Conservation (phyloP, 768 basidiomycete genomes). For the Hygrophorus pudorinus region DNA sequence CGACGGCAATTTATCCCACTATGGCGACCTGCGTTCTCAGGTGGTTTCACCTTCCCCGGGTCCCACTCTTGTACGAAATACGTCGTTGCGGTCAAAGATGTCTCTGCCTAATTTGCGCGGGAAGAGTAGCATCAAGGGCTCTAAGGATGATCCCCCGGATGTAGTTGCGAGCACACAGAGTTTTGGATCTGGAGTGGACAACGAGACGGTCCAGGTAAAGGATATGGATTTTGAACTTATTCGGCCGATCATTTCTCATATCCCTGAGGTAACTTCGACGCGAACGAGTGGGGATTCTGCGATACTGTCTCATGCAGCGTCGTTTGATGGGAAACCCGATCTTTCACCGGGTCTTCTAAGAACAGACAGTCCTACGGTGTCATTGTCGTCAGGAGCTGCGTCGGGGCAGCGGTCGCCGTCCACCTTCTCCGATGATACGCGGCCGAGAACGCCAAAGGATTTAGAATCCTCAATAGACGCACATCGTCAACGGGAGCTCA, state of each 20-base stretch:
- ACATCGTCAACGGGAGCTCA: slow-evolving; percentile 65
- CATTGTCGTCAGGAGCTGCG: slow-evolving; percentile 23
- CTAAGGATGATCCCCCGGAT: slow-evolving; percentile 25
- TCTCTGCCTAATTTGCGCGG: slow-evolving; percentile 58
- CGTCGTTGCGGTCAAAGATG: slow-evolving; percentile 49
- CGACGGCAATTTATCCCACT: not conserved
- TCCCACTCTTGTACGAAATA: slow-evolving; percentile 27
- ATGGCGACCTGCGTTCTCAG: not conserved
- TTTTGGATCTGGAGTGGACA: slow-evolving; percentile 19
- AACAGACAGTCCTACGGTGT: slow-evolving; percentile 35
- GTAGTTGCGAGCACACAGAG: slow-evolving; percentile 14
- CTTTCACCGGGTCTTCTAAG: slow-evolving; percentile 15
- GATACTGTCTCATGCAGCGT: slow-evolving; percentile 24
- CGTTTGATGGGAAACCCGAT: slow-evolving; percentile 23
- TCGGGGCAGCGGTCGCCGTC: slow-evolving; percentile 19
- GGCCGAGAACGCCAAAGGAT: slow-evolving; percentile 14
- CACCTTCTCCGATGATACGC: slow-evolving; percentile 8
- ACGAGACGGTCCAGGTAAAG: slow-evolving; percentile 62
- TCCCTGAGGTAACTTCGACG: slow-evolving; percentile 19
- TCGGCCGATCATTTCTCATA: slow-evolving; percentile 40
- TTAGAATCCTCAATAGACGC: slow-evolving; percentile 41
- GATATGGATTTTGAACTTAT: slow-evolving; percentile 80
- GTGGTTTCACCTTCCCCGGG: slow-evolving; percentile 14
- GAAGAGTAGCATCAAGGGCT: slow-evolving; percentile 18
- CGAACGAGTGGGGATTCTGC: slow-evolving; percentile 49